Evolutionary conservation across 306 rosid genomes (phyloP), one percentile per base, ranked within the genome.

Genomic region (Glycine tomentella): DNA sequence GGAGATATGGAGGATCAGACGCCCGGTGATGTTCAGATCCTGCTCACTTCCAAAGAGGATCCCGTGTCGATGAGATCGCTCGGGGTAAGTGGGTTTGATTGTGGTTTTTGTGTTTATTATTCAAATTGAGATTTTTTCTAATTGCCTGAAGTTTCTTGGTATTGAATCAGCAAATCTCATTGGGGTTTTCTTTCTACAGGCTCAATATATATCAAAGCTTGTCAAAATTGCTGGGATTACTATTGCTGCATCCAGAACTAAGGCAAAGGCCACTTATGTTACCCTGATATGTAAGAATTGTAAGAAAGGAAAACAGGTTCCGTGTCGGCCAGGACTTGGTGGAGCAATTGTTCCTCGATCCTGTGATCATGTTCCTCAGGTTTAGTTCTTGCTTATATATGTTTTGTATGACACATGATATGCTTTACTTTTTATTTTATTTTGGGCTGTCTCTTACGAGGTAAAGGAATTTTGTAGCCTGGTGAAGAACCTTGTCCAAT

Each of bases 271-370:
- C 4, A 95, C 99, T 20, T 95, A 95, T 84, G 97, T 95, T 75
- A 93, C 92, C 56, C 86, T 93, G 25, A 70, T 95, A 74, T 95
- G 99, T 80, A 95, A 90, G 89, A 95, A 95, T 74, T 95, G 99
- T 82, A 89, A 83, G 84, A 93, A 91, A 8, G 90, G 87, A 52
- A 89, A 78, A 82, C 91, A 90, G 78, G 94, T 95, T 82, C 93
- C 99, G 0, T 95, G 99, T 71, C 84, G 97, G 34, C 98, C 99
- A 0, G 99, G 99, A 49, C 99, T 95, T 72, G 99, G 99, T 9
- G 99, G 99, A 25, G 99, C 99, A 7, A 85, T 95, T 77, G 96
- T 95, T 69, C 99, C 99, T 50, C 98, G 99, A 58, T 84, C 99
- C 0, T 95, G 99, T 82, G 93, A 77, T 87, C 99, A 95, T 87